Base-by-base conservation (phyloP, 2,329 filamentous ascomycete species). In the Boeremia lycopersici region DNA sequence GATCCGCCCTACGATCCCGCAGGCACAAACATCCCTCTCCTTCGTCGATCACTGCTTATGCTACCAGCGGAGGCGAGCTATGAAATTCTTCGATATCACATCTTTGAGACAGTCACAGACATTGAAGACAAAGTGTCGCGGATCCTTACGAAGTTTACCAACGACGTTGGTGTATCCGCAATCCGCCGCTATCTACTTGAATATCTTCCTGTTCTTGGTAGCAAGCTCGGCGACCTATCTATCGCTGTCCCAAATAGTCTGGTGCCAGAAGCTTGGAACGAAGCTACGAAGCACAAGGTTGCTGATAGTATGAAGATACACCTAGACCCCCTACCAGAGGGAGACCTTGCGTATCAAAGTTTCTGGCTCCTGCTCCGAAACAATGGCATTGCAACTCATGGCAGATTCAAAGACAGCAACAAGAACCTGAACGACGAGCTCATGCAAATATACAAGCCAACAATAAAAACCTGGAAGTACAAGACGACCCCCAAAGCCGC, bases 41-140 rank as follows among this genome's bases (percentile, higher is more conserved):
- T 63, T 15, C 52, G 56, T 29, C 39, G 29, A 0, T 41, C 48
- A 10, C 40, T 63, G 0, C 49, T 42, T 5, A 34, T 9, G 8
- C 23, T 61, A 5, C 45, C 56, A 1, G 54, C 53, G 4, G 25
- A 40, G 7, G 23, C 44, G 0, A 61, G 56, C 19, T 46, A 51
- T 15, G 17, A 38, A 4, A 13, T 30, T 3, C 51, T 56, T 9
- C 17, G 7, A 10, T 9, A 49, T 1, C 60, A 61, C 23, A 28
- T 56, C 7, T 42, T 49, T 6, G 35, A 46, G 9, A 35, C 8
- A 0, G 12, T 61, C 2, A 26, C 53, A n/a, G 35, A 38, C 7
- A 17, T 61, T 10, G 44, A 44, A 12, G 47, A 41, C 0, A 11
- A 54, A 15, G 53, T 53, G 6, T 17, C 26, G 17, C 13, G 41